Base-by-base conservation (phyloP, 2,329 filamentous ascomycete species). In the Pseudogymnoascus sp. region DNA sequence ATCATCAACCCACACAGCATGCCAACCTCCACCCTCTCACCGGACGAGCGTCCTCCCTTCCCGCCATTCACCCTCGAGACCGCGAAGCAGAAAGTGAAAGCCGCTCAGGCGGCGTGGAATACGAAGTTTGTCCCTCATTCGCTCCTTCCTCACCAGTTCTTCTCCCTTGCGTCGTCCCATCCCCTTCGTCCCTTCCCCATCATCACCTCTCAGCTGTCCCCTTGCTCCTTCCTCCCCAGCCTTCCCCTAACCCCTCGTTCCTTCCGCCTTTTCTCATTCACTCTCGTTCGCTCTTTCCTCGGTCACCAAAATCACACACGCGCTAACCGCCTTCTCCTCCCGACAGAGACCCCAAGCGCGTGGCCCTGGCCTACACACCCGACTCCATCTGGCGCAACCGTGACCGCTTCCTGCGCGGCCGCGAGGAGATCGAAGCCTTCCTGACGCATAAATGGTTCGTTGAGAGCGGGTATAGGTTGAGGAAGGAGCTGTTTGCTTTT, bases 401-500 rank as follows among this genome's bases (percentile, higher is more conserved):
- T 4, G 80, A 80, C 66, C 76, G 74, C 1, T 95, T 96, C 72
- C 71, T 95, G 54, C 74, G 75, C 9, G 90, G 90, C 1, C 85
- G 84, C 1, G 81, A 84, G 5, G 83, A 79, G 15, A 92, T 95
- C 63, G 77, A 85, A 58, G 75, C 75, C 1, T 90, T 93, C 66
- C 71, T 96, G 60, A 81, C 80, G 0, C 76, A 82, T 47, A 95
- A 95, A 71, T 95, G 90, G 90, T 74, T 79, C 44, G 82, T 79
- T 17, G 91, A 95, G 72, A 76, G 82, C 44, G 84, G 79, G 13
- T 95, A 95, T 69, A 80, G 81, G 0, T 78, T 96, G 61, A 82
- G 90, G 60, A 95, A 96, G 73, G 91, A 96, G 71, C 77, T 96
- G 1, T 96, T 95, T 73, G 80, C 89, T 1, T 94, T 91, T 69